Percentiles rank a stretch among this genome's conserved stretches.
These are phyloP conservation scores for Sanghuangporus sanghuang DNA, from an alignment of 1,284 basidiomycete species.

Conservation along the genomic window DNA sequence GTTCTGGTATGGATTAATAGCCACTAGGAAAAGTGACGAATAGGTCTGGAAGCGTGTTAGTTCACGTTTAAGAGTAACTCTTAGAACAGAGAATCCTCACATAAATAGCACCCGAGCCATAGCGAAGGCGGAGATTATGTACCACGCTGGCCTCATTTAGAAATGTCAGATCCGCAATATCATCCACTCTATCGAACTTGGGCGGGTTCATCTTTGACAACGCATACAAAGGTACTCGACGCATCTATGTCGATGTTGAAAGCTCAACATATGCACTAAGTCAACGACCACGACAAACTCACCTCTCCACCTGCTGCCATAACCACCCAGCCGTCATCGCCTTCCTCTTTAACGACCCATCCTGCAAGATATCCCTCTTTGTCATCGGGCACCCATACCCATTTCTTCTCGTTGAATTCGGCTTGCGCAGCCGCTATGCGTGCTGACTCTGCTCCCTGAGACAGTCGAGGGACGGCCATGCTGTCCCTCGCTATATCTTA, in stretches of 20 bases:
- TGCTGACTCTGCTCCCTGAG: constrained; percentile 67
- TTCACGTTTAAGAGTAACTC: background rate
- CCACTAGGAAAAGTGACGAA: constrained; percentile 95
- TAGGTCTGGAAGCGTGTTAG: constrained; percentile 62
- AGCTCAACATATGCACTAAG: constrained; percentile 17
- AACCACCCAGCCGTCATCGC: constrained; percentile 72
- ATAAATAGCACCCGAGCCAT: constrained; percentile 91
- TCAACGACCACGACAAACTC: constrained; percentile 22
- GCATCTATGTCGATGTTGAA: constrained; percentile 42
- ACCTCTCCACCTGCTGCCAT: constrained; percentile 80
- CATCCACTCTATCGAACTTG: constrained; percentile 96
- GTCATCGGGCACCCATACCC: constrained; percentile 93
- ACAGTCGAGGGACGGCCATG: constrained; percentile 38
- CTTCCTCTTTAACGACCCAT: constrained; percentile 84
- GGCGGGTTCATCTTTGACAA: constrained; percentile 97
- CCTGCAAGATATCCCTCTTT: constrained; percentile 87
- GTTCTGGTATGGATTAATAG: constrained; percentile 95
- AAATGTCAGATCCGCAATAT: constrained; percentile 98
- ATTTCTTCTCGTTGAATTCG: constrained; percentile 96
- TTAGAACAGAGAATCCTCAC: constrained; percentile 46
- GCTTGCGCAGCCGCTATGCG: constrained; percentile 83
- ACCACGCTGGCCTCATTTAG: constrained; percentile 98
- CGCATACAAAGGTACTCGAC: constrained; percentile 70
- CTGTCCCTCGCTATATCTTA: background rate
- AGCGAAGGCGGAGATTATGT: constrained; percentile 90